Evolutionary conservation across 305 asterid genomes (phyloP), one percentile per base, ranked within the genome.

Genomic region (Solanum chacoense): DNA sequence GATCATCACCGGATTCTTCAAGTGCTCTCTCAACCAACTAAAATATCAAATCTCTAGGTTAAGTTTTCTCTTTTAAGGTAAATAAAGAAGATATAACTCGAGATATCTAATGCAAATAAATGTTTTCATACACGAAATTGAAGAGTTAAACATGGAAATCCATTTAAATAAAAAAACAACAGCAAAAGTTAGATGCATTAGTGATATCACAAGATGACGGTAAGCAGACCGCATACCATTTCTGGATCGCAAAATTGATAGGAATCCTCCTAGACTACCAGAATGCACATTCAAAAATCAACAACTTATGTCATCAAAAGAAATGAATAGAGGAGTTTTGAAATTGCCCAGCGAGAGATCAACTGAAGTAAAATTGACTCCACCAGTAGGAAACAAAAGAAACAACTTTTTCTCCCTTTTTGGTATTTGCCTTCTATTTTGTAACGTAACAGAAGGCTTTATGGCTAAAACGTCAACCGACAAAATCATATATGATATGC

Each of bases 11-110:
- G 88, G 93, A 92, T 89, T 92, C 98, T 92, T 94, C 94, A 59
- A 97, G 98, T 85, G 94, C 95, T 86, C 90, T 92, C 90, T 94
- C 98, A 90, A 96, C 94, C 91, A 94, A 91, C 99, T 97, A 89
- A 69, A 87, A 91, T 86, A 80, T 88, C 76, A 34, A 92, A 89
- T 73, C 80, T 73, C 55, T 11, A 77, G 63, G 79, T 73, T 32
- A 90, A 86, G 72, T 59, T 83, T 50, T 31, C 73, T 6, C 40
- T 29, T 45, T 83, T 55, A 83, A 29, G 87, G 87, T 83, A 83
- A 50, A 83, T 45, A 78, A 76, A 29, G 36, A 20, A 83, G 12
- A 50, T 16, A 29, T 6, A 29, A 83, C 31, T 10, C 40, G 13
- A 45, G 73, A 83, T 20, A 83, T 29, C 40, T 83, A 80, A 83